Percentiles rank a stretch among this genome's conserved stretches.
Evolutionary conservation across 2,329 filamentous ascomycete species (phyloP).

Genomic region (Grosmannia penicillata): DNA sequence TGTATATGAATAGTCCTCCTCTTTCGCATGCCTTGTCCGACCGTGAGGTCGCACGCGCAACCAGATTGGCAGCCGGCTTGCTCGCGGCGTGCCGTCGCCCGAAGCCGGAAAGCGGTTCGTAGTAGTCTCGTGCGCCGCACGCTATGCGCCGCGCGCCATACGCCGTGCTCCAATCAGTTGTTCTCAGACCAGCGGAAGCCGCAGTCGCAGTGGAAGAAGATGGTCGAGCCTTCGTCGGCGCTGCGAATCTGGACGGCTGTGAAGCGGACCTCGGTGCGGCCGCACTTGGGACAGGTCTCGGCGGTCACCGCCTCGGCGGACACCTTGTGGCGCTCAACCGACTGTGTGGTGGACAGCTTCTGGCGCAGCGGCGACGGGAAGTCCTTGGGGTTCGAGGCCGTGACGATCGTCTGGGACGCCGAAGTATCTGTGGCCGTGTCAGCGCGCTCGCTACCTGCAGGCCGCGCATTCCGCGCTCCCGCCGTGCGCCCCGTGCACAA

Average conservation of each 20-base stretch:
- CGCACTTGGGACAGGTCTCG: slow-evolving; percentile 68
- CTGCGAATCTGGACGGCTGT: slow-evolving; percentile 74
- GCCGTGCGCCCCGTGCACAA: too few relatives aligned
- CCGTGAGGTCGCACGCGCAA: too few relatives aligned
- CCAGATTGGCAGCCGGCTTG: background rate
- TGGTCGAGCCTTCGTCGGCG: slow-evolving; percentile 88
- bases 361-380: slow-evolving; percentile 84
- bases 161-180: slow-evolving; percentile 28
- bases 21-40: too few relatives aligned
- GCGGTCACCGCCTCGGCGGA: slow-evolving; percentile 55
- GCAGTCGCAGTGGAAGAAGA: slow-evolving; percentile 83
- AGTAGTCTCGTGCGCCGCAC: background rate
- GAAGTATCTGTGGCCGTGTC: slow-evolving; percentile 51
- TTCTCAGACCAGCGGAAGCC: slow-evolving; percentile 46
- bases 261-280: slow-evolving; percentile 67
- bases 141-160: background rate
- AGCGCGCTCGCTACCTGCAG: too few relatives aligned
- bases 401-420: slow-evolving; percentile 60
- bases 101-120: background rate
- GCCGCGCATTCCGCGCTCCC: too few relatives aligned
- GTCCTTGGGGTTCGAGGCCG: slow-evolving; percentile 72
- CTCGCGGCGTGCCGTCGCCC: background rate
- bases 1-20: too few relatives aligned
- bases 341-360: slow-evolving; percentile 77
- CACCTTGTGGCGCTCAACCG: slow-evolving; percentile 61